Evolutionary conservation across 2,329 filamentous ascomycete genomes (phyloP), one percentile per base, ranked within the genome.

Genomic region (Teratosphaeria destructans): DNA sequence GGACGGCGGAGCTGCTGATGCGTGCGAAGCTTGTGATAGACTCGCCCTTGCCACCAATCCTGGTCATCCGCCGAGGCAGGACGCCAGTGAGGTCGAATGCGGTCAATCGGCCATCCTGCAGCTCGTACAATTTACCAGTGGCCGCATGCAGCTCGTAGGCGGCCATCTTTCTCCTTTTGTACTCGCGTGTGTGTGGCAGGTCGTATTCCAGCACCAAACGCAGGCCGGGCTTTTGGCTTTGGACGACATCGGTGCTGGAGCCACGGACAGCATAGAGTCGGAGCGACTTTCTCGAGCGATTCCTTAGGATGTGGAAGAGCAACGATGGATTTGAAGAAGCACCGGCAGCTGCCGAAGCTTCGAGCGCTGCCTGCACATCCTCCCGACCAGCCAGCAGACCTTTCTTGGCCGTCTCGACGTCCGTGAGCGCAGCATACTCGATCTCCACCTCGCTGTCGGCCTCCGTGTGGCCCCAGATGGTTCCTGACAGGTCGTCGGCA

Each of bases 51-150:
- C 58, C 60, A 19, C 67, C 77, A 14, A 85, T 65, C 47, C 73
- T 70, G 1, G 74, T 84, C 59, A 80, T 78, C 29, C 85, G 71
- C 64, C 81, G 85, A 0, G 87, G 86, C 6, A 87, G 75, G 16
- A 82, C 82, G 14, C 80, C 78, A 16, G 81, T 82, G 37, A 91
- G 74, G 62, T 89, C 84, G 70, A 85, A 89, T 2, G 84, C 82
- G 29, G 76, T 78, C 19, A 92, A 75, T 0, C 70, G 73, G 11
- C 79, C 80, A 26, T 77, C 74, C 14, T 76, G 70, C 1, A 89
- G 76, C 67, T 86, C 80, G 61, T 88, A 79, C 3, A 92, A 74
- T 47, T 80, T 79, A 12, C 87, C 88, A 2, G 83, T 82, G 23
- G 81, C 80, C 27, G 84, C 74, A 63, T 91, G 67, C 1, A 72